These are phyloP conservation scores for Sanghuangporus sanghuang DNA, from an alignment of 1,284 basidiomycete species.

Conservation along the genomic window DNA sequence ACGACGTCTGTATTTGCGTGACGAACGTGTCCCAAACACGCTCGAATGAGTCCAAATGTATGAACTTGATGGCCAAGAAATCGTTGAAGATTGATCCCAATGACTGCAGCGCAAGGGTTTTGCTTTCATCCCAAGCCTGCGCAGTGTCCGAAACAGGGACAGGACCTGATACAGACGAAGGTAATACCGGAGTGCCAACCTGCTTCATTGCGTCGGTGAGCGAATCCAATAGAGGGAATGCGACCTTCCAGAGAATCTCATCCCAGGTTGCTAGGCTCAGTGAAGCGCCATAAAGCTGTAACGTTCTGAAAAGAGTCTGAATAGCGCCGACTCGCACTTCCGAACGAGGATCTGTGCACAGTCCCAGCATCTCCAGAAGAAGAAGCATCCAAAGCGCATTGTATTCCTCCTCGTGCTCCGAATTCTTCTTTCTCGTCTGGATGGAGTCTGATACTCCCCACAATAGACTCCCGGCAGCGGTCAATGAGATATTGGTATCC, in stretches of 20 bases:
- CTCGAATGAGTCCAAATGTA: constrained; percentile 63
- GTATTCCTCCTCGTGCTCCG: constrained; percentile 59
- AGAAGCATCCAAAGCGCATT: constrained; percentile 90
- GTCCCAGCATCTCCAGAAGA: constrained; percentile 74
- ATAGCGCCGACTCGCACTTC: constrained; percentile 93
- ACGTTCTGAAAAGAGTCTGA: constrained; percentile 89
- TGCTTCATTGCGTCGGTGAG: constrained; percentile 55
- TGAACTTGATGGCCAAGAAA: constrained; percentile 71
- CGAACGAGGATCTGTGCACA: constrained; percentile 77
- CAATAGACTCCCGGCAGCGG: constrained; percentile 82
- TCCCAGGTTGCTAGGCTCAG: constrained; percentile 82
- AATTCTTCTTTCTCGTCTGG: constrained; percentile 69
- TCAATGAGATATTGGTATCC: constrained; percentile 94
- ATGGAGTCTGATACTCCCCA: constrained; percentile 95
- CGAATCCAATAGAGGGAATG: constrained; percentile 83
- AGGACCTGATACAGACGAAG: constrained; percentile 10
- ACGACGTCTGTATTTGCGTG: constrained; percentile 60
- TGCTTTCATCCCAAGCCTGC: constrained; percentile 80
- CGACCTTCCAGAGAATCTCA: constrained; percentile 81
- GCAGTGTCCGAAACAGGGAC: constrained; percentile 13
- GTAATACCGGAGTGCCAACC: constrained; percentile 20
- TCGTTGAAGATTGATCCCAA: constrained; percentile 81
- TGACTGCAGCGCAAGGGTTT: constrained; percentile 80
- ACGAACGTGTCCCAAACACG: constrained; percentile 74
- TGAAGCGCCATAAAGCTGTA: constrained; percentile 88